These are phyloP conservation scores for Penicillium sp. DNA, from an alignment of 2,329 filamentous ascomycete genomes.

Conservation along the genomic window DNA sequence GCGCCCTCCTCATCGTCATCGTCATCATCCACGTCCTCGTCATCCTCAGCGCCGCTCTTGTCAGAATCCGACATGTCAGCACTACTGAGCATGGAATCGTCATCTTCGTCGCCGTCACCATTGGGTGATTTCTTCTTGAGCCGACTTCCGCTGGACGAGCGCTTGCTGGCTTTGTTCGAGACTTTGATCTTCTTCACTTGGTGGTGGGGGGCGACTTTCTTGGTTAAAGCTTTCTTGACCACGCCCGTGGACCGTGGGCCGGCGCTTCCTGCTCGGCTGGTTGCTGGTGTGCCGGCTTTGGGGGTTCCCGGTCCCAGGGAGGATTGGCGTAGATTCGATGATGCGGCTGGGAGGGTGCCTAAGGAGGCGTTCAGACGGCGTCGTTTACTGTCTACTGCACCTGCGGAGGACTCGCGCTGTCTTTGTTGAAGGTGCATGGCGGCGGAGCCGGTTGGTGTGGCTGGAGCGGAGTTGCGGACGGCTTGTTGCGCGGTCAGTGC, in stretches of 20 bases:
- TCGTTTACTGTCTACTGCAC: constrained; percentile 57
- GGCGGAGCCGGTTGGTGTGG: constrained; percentile 42
- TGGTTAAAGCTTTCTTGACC: constrained; percentile 49
- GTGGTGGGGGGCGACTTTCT: constrained; percentile 57
- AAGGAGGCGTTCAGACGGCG: constrained; percentile 56
- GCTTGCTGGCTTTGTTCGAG: constrained; percentile 40
- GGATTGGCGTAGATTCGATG: constrained; percentile 58
- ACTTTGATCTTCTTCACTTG: constrained; percentile 44
- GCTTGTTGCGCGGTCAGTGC: constrained; percentile 39
- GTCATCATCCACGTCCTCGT: constrained; percentile 47
- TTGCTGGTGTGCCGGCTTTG: constrained; percentile 54
- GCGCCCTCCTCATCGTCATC: constrained; percentile 52
- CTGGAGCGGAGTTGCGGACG: constrained; percentile 45
- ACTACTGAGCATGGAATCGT: constrained; percentile 55
- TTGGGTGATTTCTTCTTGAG: constrained; percentile 47
- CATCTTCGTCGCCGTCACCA: constrained; percentile 43
- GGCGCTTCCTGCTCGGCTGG: constrained; percentile 58
- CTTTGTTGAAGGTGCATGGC: constrained; percentile 44
- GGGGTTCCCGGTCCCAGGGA: constrained; percentile 64
- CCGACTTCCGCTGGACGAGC: constrained; percentile 42
- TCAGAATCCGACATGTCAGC: constrained; percentile 51
- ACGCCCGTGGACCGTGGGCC: constrained; percentile 49
- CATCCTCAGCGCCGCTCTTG: constrained; percentile 32
- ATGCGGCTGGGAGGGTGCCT: constrained; percentile 53
- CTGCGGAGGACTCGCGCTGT: constrained; percentile 56